Base-by-base conservation (phyloP, 257 asterid species). In the Solanum virginianum region DNA sequence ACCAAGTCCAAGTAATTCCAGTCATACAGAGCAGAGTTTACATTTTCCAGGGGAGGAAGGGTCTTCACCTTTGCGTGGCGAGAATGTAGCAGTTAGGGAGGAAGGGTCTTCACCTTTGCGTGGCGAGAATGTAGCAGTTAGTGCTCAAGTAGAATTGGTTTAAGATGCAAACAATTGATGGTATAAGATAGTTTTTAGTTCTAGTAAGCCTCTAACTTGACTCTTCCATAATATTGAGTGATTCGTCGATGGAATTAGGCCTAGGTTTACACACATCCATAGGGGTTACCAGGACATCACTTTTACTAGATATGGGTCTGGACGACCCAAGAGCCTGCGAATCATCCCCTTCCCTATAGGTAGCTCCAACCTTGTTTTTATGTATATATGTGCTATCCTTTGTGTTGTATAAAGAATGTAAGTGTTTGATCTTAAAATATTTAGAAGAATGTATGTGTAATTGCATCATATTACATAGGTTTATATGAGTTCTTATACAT, bases 1-100 rank as follows among this genome's bases (percentile, higher is more conserved):
- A 1, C 87, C 92, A 14, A 93, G 92, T 69, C 91, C 93, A 2
- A 55, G 26, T 57, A 18, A 80, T 20, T 72, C 90, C 26, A 88
- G 84, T 65, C 89, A 90, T 45, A 80, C 85, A 11, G 90, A 56
- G 17, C 87, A 85, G 63, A 51, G 59, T 55, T 8, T 24, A 10
- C 54, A 85, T 60, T 55, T 82, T 41, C 62, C 82, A 8, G 62
- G 7, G 43, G 71, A 87, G 63, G 82, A 85, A 62, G 69, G 41
- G 1, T 12, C 22, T 85, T 49, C 81, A n/a, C 24, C 69, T 56
- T 41, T 15, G 36, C 39, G 6, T 11, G 55, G 7, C 8, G 39
- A 80, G 15, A 41, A 47, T 24, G 56, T 18, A 82, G 17, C 43
- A 8, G 41, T 22, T 3, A 22, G 9, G 41, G 71, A 87, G 62